A percentile compares a stretch with the other conserved stretches of the same genome.
Evolutionary conservation across 257 asterid species (phyloP).

Genomic region (Agastache rugosa): DNA sequence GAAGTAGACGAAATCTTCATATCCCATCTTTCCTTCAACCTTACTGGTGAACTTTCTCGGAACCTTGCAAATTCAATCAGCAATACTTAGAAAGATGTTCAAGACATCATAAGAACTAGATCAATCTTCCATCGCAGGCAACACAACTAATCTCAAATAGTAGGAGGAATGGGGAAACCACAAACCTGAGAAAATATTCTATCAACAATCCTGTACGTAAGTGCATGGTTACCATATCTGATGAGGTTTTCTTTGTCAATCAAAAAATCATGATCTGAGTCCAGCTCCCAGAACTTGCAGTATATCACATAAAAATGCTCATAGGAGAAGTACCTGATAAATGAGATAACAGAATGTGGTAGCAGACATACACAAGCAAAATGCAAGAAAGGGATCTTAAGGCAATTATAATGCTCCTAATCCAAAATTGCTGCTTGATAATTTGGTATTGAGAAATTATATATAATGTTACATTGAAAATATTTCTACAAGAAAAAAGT

Average conservation of each 20-base stretch:
- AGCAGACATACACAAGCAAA: constrained; percentile 10
- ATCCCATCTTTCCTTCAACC: constrained; percentile 99
- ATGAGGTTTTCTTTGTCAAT: constrained; percentile 98
- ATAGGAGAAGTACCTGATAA: constrained; percentile 91
- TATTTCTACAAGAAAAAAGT: constrained; percentile 8
- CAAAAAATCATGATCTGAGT: constrained; percentile 95
- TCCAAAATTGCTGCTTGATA: constrained; percentile 21
- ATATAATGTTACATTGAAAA: constrained; percentile 6
- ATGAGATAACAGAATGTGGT: constrained; percentile 3
- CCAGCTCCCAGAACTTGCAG: constrained; percentile 99
- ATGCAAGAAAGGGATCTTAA: constrained; percentile 15
- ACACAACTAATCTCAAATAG: constrained; percentile 28
- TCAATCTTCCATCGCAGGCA: constrained; percentile 37
- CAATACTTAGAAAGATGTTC: constrained; percentile 32
- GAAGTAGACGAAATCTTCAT: constrained; percentile 97
- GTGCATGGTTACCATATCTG: constrained; percentile 98
- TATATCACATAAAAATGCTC: constrained; percentile 99
- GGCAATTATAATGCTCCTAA: constrained; percentile 20
- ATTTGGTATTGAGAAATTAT: constrained; percentile 16
- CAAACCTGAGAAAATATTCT: constrained; percentile 98
- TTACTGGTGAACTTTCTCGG: constrained; percentile 97
- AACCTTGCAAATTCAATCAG: constrained; percentile 59
- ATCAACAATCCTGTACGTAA: constrained; percentile 98
- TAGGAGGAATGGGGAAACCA: constrained; percentile 38
- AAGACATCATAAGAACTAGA: constrained; percentile 23